A percentile compares a stretch with the other conserved stretches of the same genome.
Conservation (phyloP, 345 rosid species). For the Arabis alpina region DNA sequence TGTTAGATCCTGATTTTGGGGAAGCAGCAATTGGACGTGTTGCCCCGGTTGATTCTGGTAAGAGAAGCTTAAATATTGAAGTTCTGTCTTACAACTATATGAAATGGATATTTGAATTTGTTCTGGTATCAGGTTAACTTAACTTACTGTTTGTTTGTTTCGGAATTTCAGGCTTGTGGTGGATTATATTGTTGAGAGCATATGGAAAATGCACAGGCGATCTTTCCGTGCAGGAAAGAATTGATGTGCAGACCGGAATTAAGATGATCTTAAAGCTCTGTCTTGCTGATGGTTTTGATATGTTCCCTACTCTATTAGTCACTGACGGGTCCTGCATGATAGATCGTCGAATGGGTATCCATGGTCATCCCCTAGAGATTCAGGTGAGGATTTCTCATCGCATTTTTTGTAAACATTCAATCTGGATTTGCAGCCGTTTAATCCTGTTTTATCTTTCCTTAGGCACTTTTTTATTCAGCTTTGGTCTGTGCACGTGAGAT, state of each 20-base stretch:
- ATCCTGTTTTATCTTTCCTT: conserved; percentile 5
- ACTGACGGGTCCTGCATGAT: conserved; percentile 99
- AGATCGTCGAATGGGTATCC: conserved; percentile 98
- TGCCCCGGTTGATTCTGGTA: conserved; percentile 97
- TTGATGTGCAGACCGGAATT: conserved; percentile 96
- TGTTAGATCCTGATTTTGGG: conserved; percentile 94
- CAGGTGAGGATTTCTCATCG: conserved; percentile 55
- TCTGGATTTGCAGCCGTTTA: conserved; percentile 5
- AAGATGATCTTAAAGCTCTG: conserved; percentile 88
- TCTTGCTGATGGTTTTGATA: conserved; percentile 96
- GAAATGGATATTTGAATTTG: background rate
- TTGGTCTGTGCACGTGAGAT: conserved; percentile 84
- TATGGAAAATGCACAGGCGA: conserved; percentile 93
- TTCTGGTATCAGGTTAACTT: background rate
- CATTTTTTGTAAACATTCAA: background rate
- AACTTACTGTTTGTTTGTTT: conserved; percentile 1
- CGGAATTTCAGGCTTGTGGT: conserved; percentile 70
- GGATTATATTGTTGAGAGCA: conserved; percentile 90
- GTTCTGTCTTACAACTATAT: background rate
- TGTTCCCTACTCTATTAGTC: conserved; percentile 92
- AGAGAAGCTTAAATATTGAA: conserved; percentile 5
- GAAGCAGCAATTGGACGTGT: conserved; percentile 99
- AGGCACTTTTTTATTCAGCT: conserved; percentile 90
- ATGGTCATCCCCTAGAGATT: conserved; percentile 95
- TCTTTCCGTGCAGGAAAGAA: conserved; percentile 82